Percentiles rank a stretch among this genome's conserved stretches.
These are phyloP conservation scores for Apophysomyces elegans DNA, from an alignment of 371 early-diverging fungal species.

Conservation along the genomic window DNA sequence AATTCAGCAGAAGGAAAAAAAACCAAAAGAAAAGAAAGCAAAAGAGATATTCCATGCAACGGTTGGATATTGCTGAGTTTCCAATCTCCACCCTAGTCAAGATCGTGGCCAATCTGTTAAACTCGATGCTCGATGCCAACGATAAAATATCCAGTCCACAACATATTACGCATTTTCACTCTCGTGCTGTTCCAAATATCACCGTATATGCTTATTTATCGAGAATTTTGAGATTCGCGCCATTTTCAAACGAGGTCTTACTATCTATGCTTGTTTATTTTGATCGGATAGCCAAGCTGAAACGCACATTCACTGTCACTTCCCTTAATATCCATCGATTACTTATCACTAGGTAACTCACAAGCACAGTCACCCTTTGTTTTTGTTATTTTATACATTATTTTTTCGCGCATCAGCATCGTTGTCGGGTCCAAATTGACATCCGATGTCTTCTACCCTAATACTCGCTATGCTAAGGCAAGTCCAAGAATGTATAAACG, in stretches of 20 bases:
- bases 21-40: not conserved
- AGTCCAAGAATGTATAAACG: not conserved
- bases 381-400: conserved; percentile 1
- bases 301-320: conserved; percentile 60
- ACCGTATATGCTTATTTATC: conserved; percentile 66
- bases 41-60: not conserved
- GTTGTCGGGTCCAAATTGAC: conserved; percentile 86
- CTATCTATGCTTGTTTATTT: conserved; percentile 82
- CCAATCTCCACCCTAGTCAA: conserved; percentile 34
- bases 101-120: conserved; percentile 57
- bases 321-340: conserved; percentile 84
- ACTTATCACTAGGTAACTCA: conserved; percentile 64
- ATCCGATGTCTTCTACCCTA: conserved; percentile 84
- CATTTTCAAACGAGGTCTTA: conserved; percentile 77
- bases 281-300: conserved; percentile 73
- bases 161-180: conserved; percentile 77
- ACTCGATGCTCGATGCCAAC: conserved; percentile 65
- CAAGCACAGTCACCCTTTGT: not conserved
- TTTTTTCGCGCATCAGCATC: conserved; percentile 44
- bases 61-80: conserved; percentile 45
- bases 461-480: conserved; percentile 76
- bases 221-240: conserved; percentile 78
- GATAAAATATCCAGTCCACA: conserved; percentile 63
- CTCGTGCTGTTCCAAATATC: conserved; percentile 78
- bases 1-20: not conserved